Percentiles rank a stretch among this genome's conserved stretches.
Conservation (phyloP, 192 early-diverging fungal species). For the Coemansia sp. region DNA sequence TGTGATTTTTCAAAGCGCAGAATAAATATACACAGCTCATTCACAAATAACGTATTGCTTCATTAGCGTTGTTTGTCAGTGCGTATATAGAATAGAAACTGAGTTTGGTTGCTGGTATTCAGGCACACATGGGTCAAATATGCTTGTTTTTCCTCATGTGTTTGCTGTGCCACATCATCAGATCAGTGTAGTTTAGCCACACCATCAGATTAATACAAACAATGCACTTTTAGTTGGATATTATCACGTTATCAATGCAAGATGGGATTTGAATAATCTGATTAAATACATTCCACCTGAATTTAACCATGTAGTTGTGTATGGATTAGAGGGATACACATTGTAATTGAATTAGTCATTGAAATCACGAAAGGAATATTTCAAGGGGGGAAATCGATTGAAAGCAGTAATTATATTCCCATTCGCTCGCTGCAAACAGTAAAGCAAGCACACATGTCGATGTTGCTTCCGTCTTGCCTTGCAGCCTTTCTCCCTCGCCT, state of each 20-base stretch:
- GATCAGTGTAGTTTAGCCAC: neutral
- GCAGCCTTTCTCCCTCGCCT: neutral
- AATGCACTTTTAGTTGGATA: neutral
- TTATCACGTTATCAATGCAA: neutral
- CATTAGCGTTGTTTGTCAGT: neutral
- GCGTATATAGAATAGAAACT: neutral
- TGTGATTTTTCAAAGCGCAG: neutral
- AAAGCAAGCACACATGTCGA: too few species aligned
- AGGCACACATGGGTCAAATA: neutral
- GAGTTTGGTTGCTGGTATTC: neutral
- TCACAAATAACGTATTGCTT: constrained; percentile 1
- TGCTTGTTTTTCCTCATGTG: neutral
- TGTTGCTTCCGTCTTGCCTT: neutral
- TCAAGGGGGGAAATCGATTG: too few species aligned
- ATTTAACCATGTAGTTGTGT: too few species aligned
- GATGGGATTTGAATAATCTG: neutral
- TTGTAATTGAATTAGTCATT: too few species aligned
- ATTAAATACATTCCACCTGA: too few species aligned
- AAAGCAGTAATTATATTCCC: too few species aligned
- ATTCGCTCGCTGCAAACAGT: too few species aligned
- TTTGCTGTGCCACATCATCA: neutral
- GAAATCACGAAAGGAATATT: too few species aligned
- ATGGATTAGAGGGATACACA: too few species aligned
- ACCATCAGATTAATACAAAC: neutral
- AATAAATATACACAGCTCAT: constrained; percentile 1